Percentiles rank a stretch among this genome's conserved stretches.
These are phyloP conservation scores for Ruellia speciosa DNA, from an alignment of 305 asterid species.

Conservation along the genomic window DNA sequence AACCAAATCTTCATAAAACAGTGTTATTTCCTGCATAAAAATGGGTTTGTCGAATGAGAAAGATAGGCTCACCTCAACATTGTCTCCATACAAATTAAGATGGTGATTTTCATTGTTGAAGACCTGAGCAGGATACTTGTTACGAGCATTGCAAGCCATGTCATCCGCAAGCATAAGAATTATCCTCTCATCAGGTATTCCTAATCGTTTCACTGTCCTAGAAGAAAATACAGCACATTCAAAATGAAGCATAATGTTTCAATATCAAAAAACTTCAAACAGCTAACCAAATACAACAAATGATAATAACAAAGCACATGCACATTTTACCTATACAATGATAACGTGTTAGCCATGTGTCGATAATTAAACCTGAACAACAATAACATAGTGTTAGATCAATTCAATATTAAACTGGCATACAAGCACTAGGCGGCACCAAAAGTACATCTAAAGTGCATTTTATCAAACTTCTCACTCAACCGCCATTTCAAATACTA, in stretches of 20 bases:
- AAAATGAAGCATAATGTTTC: slow-evolving; percentile 12
- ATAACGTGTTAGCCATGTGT: slow-evolving; percentile 92
- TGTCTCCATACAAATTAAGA: slow-evolving; percentile 90
- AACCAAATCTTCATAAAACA: no score
- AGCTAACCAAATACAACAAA: slow-evolving; percentile 15
- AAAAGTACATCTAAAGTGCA: not conserved
- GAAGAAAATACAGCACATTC: slow-evolving; percentile 19
- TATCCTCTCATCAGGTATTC: slow-evolving; percentile 96
- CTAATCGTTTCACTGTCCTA: slow-evolving; percentile 88
- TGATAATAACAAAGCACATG: not conserved
- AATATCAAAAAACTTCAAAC: not conserved
- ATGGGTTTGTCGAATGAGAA: not conserved
- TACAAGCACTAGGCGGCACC: slow-evolving; percentile 8
- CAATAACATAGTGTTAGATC: slow-evolving; percentile 2
- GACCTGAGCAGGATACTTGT: slow-evolving; percentile 96
- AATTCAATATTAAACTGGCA: slow-evolving; percentile 15
- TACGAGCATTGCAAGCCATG: slow-evolving; percentile 97
- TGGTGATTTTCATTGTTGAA: slow-evolving; percentile 92
- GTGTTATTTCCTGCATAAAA: not conserved
- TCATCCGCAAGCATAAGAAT: slow-evolving; percentile 97
- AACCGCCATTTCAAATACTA: no score
- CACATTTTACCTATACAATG: slow-evolving; percentile 69
- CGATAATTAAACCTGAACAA: slow-evolving; percentile 83
- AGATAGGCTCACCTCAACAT: slow-evolving; percentile 65
- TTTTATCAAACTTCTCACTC: no score